Percentiles rank a stretch among this genome's conserved stretches.
phyloP scores from a whole-genome alignment of 768 basidiomycete genomes.

The Udeniomyces megalosporus region DNA sequence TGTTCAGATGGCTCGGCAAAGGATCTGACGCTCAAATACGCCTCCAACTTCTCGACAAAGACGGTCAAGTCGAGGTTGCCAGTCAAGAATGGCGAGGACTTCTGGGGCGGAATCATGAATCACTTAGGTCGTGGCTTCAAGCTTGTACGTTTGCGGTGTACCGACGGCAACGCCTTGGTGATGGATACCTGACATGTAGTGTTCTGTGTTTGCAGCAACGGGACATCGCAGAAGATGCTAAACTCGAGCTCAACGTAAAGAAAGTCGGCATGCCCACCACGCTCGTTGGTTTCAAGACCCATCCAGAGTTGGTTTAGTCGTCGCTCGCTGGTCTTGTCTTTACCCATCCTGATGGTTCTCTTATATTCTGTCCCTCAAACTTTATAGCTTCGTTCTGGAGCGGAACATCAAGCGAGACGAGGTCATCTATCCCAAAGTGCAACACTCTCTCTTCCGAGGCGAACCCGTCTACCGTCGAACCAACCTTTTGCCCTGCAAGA shows the following conservation, averaged over 20 bases:
- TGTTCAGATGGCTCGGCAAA: conserved; percentile 59
- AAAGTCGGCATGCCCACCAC: conserved; percentile 81
- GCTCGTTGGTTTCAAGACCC: conserved; percentile 83
- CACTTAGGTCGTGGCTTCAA: conserved; percentile 59
- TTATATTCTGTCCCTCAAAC: not conserved
- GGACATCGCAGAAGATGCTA: conserved; percentile 84
- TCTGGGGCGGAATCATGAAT: conserved; percentile 64
- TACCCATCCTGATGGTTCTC: not conserved
- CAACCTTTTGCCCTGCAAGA: conserved; percentile 69
- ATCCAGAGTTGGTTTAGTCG: conserved; percentile 65
- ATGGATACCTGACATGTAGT: not conserved
- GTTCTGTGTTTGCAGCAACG: conserved; percentile 45
- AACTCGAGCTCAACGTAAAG: conserved; percentile 53
- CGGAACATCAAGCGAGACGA: conserved; percentile 80
- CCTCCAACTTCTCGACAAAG: conserved; percentile 60
- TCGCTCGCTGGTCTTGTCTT: not conserved
- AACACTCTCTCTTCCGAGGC: conserved; percentile 66
- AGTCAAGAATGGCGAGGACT: conserved; percentile 40
- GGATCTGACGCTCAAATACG: conserved; percentile 83
- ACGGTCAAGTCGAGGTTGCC: conserved; percentile 32
- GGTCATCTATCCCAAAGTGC: conserved; percentile 57
- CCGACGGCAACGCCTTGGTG: not conserved
- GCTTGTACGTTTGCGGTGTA: conserved; percentile 40
- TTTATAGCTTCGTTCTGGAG: conserved; percentile 54
- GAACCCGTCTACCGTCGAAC: conserved; percentile 79